phyloP scores from a whole-genome alignment of 805 yeast genomes.

The Ogataea neopini region DNA sequence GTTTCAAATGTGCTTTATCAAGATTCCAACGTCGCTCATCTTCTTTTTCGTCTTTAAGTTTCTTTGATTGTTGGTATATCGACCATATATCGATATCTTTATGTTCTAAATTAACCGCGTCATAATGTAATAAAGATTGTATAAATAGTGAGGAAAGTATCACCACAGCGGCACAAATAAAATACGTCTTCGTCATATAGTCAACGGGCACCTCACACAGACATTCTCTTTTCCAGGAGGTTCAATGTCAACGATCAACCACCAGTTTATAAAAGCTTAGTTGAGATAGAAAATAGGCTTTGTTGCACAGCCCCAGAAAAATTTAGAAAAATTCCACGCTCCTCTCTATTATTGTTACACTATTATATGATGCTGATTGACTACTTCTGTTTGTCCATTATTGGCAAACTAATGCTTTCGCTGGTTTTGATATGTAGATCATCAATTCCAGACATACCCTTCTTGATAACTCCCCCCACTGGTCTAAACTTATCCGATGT shows the following conservation, averaged over 20 bases:
- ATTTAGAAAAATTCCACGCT: background rate
- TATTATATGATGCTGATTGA: background rate
- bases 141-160: background rate
- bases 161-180: background rate
- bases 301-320: slow-evolving; percentile 1
- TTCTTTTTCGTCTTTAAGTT: slow-evolving; percentile 3
- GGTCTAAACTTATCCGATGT: slow-evolving; percentile 47
- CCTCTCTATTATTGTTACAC: too few relatives aligned
- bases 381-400: slow-evolving; percentile 26
- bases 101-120: background rate
- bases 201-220: background rate
- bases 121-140: background rate
- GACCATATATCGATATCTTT: slow-evolving; percentile 11
- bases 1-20: slow-evolving; percentile 32
- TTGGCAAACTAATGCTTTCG: slow-evolving; percentile 67
- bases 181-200: background rate
- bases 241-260: too few relatives aligned
- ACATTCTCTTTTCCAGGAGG: too few relatives aligned
- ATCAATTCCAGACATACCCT: slow-evolving; percentile 44
- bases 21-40: slow-evolving; percentile 16
- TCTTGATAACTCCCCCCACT: slow-evolving; percentile 57
- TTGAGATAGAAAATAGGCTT: background rate
- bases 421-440: slow-evolving; percentile 63
- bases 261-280: slow-evolving; percentile 4
- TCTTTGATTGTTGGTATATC: slow-evolving; percentile 17